Evolutionary conservation across 495 filamentous ascomycete genomes (phyloP).

Genomic region (Chaetomidium leptoderma): DNA sequence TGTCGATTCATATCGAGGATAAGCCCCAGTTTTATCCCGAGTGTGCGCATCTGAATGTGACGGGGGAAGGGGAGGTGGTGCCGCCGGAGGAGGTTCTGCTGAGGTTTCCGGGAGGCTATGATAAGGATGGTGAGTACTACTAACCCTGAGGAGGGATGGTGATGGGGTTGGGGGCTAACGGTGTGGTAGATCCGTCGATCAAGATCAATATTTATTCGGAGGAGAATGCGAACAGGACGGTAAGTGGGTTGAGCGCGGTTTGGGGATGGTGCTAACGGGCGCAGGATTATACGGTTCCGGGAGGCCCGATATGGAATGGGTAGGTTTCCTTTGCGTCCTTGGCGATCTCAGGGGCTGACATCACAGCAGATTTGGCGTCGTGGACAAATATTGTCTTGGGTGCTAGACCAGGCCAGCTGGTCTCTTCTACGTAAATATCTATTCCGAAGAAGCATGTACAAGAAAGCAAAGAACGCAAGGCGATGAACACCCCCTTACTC

Average conservation of each 20-base stretch:
- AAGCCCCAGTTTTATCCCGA: conserved; percentile 55
- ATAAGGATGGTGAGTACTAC: conserved; percentile 37
- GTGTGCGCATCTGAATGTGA: conserved; percentile 51
- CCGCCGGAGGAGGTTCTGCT: conserved; percentile 41
- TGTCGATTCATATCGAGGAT: conserved; percentile 50
- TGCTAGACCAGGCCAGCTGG: conserved; percentile 3
- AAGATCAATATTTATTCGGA: conserved; percentile 48
- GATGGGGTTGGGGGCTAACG: conserved; percentile 22
- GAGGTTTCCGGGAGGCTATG: conserved; percentile 50
- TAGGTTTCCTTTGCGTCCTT: conserved; percentile 17
- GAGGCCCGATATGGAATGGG: conserved; percentile 45
- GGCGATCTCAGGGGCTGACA: conserved; percentile 8
- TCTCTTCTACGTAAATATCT: neutral
- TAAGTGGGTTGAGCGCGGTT: conserved; percentile 18
- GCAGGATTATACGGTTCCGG: conserved; percentile 44
- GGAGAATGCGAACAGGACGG: conserved; percentile 31
- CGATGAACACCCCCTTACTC: neutral
- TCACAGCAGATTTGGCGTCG: conserved; percentile 19
- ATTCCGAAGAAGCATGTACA: conserved; percentile 2
- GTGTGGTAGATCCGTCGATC: conserved; percentile 44
- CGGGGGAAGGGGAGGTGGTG: conserved; percentile 38
- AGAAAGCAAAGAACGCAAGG: neutral
- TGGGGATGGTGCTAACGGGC: conserved; percentile 12
- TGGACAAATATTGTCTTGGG: conserved; percentile 31
- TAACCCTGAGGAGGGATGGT: neutral